These are phyloP conservation scores for Gossypium anomalum DNA, from an alignment of 345 rosid genomes.

Conservation along the genomic window DNA sequence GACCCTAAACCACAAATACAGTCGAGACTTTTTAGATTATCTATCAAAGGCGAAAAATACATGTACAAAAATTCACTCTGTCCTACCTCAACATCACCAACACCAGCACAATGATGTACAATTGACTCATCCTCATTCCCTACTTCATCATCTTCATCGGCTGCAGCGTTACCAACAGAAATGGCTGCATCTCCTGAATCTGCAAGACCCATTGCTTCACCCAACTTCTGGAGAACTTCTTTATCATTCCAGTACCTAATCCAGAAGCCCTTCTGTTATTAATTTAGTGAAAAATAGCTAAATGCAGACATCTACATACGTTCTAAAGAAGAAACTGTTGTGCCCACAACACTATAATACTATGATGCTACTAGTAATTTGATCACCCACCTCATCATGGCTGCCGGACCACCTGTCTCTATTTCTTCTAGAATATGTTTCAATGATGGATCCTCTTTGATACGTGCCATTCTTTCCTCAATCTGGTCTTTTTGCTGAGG, in stretches of 20 bases:
- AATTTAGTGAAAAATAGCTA: not conserved
- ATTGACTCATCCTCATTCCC: slow-evolving; percentile 85
- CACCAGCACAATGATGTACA: slow-evolving; percentile 86
- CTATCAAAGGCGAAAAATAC: not conserved
- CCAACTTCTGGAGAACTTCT: slow-evolving; percentile 82
- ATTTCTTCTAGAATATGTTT: slow-evolving; percentile 92
- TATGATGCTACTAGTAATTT: not conserved
- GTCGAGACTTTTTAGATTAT: not conserved
- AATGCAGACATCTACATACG: not conserved
- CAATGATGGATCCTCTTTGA: slow-evolving; percentile 86
- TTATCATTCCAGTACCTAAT: slow-evolving; percentile 93
- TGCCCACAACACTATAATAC: not conserved
- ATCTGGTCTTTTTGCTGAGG: slow-evolving; percentile 78
- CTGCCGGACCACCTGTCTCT: slow-evolving; percentile 87
- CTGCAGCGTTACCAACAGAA: slow-evolving; percentile 49
- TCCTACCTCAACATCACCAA: slow-evolving; percentile 89
- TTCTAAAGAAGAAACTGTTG: not conserved
- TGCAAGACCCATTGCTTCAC: slow-evolving; percentile 97
- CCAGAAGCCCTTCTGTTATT: slow-evolving; percentile 8
- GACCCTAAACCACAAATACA: slow-evolving; percentile 48
- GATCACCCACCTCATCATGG: slow-evolving; percentile 82
- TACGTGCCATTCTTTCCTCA: slow-evolving; percentile 78
- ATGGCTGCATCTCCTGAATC: slow-evolving; percentile 55
- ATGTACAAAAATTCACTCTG: not conserved
- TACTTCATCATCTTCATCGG: slow-evolving; percentile 62